Evolutionary conservation across 805 yeast species (phyloP), one percentile per base, ranked within the genome.

Genomic region (Suhomyces emberorum): DNA sequence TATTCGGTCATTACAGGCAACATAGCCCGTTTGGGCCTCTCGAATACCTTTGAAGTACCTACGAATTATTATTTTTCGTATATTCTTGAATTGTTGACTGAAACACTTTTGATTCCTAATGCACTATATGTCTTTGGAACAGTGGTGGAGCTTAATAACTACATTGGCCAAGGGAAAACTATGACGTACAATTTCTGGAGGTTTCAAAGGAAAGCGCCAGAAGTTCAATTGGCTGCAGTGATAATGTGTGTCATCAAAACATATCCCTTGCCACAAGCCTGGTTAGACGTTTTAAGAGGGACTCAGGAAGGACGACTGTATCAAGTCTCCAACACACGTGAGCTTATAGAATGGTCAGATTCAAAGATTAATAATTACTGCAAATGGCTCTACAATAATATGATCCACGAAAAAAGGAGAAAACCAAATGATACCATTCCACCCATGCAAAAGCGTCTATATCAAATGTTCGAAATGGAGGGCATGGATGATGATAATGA

Each of bases 291-390:
- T 7, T 42, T 66, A 9, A 61, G 60, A 37, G 20, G 48, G 35
- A 44, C 46, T 19, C 41, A 48, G 18, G 51, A 52, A 19, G 8
- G 7, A 7, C 42, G 43, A 20, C 35, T 46, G 10, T 47, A 23
- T 30, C 29, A 30, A 12, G 38, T 41, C 29, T 29, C 40, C 34
- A 43, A 45, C 18, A 37, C 42, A n/a, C 37, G 38, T 4, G 69
- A 69, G 11, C 48, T 79, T 3, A 33, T 67, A 8, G 52, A 56
- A 10, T 77, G 87, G 82, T 59, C 66, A 28, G 69, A 70, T n/a
- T 48, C 50, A 2, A 62, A 72, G 37, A 63, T 70, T 3, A 64
- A 65, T 3, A 54, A 63, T 18, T 83, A 78, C 52, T 52, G 79
- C 18, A 60, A 69, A 15, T 76, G 83, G 78, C 65, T 74, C 34